Conservation (phyloP, 495 filamentous ascomycete genomes). For the Apiosordaria backusii region DNA sequence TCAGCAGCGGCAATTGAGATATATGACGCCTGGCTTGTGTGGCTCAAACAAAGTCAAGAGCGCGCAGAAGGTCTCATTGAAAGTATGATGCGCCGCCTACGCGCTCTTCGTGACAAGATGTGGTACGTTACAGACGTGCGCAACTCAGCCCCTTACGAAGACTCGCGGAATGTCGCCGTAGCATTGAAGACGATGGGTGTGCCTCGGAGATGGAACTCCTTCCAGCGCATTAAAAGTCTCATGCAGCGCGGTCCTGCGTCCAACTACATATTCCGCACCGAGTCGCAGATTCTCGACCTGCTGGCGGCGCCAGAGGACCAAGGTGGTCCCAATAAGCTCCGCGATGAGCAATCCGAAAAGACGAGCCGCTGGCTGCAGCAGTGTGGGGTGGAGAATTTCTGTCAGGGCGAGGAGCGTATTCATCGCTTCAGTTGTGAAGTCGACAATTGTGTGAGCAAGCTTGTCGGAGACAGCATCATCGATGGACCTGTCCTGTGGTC, state of each 20-base stretch:
- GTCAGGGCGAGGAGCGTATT: conserved; percentile 90
- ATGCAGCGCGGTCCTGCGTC: conserved; percentile 56
- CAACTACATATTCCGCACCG: conserved; percentile 74
- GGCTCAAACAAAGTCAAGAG: conserved; percentile 70
- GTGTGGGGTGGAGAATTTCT: conserved; percentile 86
- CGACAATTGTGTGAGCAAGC: conserved; percentile 77
- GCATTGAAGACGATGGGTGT: conserved; percentile 91
- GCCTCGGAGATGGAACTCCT: conserved; percentile 49
- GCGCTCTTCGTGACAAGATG: conserved; percentile 85
- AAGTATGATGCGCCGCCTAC: conserved; percentile 62
- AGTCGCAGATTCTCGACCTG: conserved; percentile 82
- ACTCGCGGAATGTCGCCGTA: conserved; percentile 78
- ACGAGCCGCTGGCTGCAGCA: conserved; percentile 80
- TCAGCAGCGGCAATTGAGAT: conserved; percentile 65
- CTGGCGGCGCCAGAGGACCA: conserved; percentile 80
- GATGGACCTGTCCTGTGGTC: conserved; percentile 91
- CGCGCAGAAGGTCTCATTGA: conserved; percentile 63
- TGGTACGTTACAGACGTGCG: conserved; percentile 98
- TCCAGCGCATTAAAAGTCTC: conserved; percentile 54
- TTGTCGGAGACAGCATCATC: conserved; percentile 80
- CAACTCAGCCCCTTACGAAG: conserved; percentile 85
- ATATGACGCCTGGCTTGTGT: conserved; percentile 72
- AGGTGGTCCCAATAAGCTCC: conserved; percentile 88
- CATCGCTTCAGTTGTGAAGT: conserved; percentile 92
- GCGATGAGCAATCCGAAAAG: conserved; percentile 90